A percentile compares a stretch with the other conserved stretches of the same genome.
Conservation (phyloP, 768 basidiomycete genomes). For the Terana coerulea region DNA sequence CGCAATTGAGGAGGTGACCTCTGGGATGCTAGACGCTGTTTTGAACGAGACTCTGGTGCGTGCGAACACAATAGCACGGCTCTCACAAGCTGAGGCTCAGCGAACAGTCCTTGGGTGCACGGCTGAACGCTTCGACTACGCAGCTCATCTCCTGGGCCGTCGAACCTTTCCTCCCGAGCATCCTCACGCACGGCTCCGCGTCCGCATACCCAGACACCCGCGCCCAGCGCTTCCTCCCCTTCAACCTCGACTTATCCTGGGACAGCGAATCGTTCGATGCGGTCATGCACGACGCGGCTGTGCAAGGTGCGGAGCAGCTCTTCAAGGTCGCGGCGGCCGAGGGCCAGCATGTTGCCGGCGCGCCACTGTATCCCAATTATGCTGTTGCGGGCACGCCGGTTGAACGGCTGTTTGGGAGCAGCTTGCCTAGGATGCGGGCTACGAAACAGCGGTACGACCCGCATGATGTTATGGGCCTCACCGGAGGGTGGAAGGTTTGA, state of each 20-base stretch:
- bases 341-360: conserved; percentile 37
- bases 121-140: conserved; percentile 32
- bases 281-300: conserved; percentile 37
- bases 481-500: conserved; percentile 57
- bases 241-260: conserved; percentile 47
- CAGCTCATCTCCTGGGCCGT: conserved; percentile 42
- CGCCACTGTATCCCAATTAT: conserved; percentile 56
- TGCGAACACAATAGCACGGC: no score
- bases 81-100: no score
- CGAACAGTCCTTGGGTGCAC: conserved; percentile 43
- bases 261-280: conserved; percentile 33
- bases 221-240: conserved; percentile 34
- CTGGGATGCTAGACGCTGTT: conserved; percentile 36
- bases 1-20: conserved; percentile 35
- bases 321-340: conserved; percentile 33
- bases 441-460: conserved; percentile 52
- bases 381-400: conserved; percentile 50
- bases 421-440: conserved; percentile 36
- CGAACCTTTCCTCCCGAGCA: conserved; percentile 45
- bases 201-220: conserved; percentile 50
- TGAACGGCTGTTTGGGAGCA: conserved; percentile 45
- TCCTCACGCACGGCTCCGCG: conserved; percentile 35
- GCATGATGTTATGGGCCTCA: conserved; percentile 55
- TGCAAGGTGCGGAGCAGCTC: conserved; percentile 37
- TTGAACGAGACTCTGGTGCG: conserved; percentile 41